A percentile compares a stretch with the other conserved stretches of the same genome.
These are phyloP conservation scores for Phytophthora cryptogea DNA, from an alignment of 352 stramenopile species.

Conservation along the genomic window DNA sequence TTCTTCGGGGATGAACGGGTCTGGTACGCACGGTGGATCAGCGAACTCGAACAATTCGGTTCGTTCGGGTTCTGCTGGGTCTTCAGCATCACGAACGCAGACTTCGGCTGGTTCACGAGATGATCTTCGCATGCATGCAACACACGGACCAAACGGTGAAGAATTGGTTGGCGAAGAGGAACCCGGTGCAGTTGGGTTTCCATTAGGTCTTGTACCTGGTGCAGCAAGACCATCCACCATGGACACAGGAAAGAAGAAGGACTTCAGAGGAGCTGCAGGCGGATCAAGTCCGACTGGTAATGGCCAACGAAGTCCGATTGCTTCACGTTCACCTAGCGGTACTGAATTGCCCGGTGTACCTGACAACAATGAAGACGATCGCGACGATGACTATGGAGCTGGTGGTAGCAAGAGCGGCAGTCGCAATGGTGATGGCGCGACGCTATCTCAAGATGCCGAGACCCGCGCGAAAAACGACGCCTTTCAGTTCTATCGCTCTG, in stretches of 20 bases:
- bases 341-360: conserved; percentile 15
- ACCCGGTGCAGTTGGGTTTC: conserved; percentile 56
- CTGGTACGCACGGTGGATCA: conserved; percentile 3
- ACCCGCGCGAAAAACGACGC: conserved; percentile 62
- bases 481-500: conserved; percentile 70
- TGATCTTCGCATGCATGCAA: conserved; percentile 41
- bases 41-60: conserved; percentile 31
- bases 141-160: conserved; percentile 23
- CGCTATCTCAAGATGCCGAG: conserved; percentile 22
- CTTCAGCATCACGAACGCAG: conserved; percentile 51
- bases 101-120: conserved; percentile 52
- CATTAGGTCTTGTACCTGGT: conserved; percentile 54
- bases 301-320: conserved; percentile 45
- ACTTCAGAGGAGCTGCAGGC: conserved; percentile 11
- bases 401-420: conserved; percentile 5
- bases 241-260: conserved; percentile 55
- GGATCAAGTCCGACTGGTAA: conserved; percentile 13
- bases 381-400: conserved; percentile 28
- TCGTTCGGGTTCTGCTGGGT: conserved; percentile 53
- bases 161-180: conserved; percentile 68
- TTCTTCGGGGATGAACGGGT: conserved; percentile 7
- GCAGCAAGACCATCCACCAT: conserved; percentile 68
- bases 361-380: conserved; percentile 35
- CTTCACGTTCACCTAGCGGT: conserved; percentile 27
- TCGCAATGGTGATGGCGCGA: conserved; percentile 2